A percentile compares a stretch with the other conserved stretches of the same genome.
phyloP scores from a whole-genome alignment of 1,284 basidiomycete genomes.

The Malassezia yamatoensis region DNA sequence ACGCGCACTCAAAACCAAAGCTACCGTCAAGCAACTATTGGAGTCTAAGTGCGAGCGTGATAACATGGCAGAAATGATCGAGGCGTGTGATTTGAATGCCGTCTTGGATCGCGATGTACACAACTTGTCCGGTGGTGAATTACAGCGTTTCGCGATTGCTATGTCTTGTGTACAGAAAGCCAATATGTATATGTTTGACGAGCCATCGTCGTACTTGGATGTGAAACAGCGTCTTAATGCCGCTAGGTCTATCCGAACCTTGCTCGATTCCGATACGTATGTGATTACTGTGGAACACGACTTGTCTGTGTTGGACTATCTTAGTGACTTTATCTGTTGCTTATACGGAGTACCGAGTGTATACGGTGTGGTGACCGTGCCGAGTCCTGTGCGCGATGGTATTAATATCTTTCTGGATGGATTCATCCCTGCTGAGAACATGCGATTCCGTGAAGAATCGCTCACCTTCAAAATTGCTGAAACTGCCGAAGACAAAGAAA shows the following conservation, averaged over 20 bases:
- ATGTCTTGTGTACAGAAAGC: conserved; percentile 47
- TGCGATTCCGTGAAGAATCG: conserved; percentile 47
- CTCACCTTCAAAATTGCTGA: conserved; percentile 47
- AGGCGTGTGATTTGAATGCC: conserved; percentile 38
- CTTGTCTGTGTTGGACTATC: conserved; percentile 46
- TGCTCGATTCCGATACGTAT: conserved; percentile 44
- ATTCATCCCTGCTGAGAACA: conserved; percentile 47
- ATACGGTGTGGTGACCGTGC: conserved; percentile 47
- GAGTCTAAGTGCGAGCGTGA: conserved; percentile 42
- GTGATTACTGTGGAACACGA: conserved; percentile 48
- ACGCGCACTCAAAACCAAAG: conserved; percentile 41
- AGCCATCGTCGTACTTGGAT: conserved; percentile 47
- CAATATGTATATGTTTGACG: conserved; percentile 49
- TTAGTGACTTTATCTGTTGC: conserved; percentile 48
- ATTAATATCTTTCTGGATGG: conserved; percentile 49
- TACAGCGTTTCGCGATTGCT: conserved; percentile 47
- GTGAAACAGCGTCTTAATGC: conserved; percentile 49
- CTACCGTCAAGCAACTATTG: conserved; percentile 39
- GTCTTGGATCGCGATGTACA: conserved; percentile 44
- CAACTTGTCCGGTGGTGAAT: conserved; percentile 45
- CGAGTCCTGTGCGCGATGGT: conserved; percentile 44
- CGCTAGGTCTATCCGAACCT: conserved; percentile 41
- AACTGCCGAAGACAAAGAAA: conserved; percentile 42
- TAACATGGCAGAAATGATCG: conserved; percentile 41
- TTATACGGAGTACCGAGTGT: conserved; percentile 47